These are phyloP conservation scores for Theileria luwenshuni DNA, from an alignment of 169 alveolate genomes.

Conservation along the genomic window DNA sequence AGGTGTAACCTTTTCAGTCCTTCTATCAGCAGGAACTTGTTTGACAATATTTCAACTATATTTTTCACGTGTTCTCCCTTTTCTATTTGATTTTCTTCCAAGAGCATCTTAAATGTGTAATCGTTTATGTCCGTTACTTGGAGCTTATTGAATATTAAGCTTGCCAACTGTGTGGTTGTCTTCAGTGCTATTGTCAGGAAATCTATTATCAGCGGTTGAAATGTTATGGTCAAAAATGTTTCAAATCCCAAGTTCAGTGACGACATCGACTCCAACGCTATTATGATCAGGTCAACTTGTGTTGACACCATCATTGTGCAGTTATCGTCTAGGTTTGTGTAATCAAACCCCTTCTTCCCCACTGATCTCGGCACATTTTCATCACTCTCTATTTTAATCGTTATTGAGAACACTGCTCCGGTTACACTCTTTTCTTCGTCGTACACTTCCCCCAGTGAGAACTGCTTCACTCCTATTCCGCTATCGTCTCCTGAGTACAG, in stretches of 20 bases:
- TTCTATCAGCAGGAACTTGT: constrained; percentile 10
- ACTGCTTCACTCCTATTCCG: constrained; percentile 29
- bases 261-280: constrained; percentile 39
- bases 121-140: constrained; percentile 45
- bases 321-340: constrained; percentile 18
- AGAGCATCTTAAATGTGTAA: constrained; percentile 33
- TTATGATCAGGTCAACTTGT: constrained; percentile 35
- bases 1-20: constrained; percentile 34
- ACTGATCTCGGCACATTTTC: neutral
- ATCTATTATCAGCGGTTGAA: constrained; percentile 50
- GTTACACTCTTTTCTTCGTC: constrained; percentile 12
- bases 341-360: neutral
- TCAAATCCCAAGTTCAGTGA: constrained; percentile 14
- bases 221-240: constrained; percentile 19
- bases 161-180: constrained; percentile 32
- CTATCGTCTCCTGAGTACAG: constrained; percentile 10
- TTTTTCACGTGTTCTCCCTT: constrained; percentile 13
- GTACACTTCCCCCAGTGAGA: constrained; percentile 48
- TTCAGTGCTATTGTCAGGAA: constrained; percentile 43
- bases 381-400: constrained; percentile 14
- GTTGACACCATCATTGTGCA: constrained; percentile 4
- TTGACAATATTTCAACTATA: constrained; percentile 28
- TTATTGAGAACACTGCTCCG: constrained; percentile 36
- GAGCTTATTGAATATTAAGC: constrained; percentile 25
- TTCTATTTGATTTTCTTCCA: constrained; percentile 27